These are phyloP conservation scores for Wickerhamiella qilinensis DNA, from an alignment of 805 yeast genomes.

Conservation along the genomic window DNA sequence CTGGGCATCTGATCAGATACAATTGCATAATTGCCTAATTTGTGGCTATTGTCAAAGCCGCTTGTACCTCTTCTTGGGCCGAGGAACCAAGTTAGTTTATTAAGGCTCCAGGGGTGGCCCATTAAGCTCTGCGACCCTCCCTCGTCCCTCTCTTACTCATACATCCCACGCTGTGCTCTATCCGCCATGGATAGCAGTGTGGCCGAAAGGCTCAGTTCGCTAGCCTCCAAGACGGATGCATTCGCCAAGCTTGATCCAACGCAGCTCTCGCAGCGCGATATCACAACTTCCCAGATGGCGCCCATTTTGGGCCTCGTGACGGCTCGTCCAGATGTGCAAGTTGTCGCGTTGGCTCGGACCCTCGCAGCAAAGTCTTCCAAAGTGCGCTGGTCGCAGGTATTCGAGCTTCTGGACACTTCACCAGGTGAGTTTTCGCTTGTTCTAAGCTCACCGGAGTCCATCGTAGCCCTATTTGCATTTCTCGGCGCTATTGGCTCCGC, in stretches of 20 bases:
- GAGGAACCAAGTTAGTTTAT: too few relatives aligned
- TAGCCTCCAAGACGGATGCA: slow-evolving; percentile 9
- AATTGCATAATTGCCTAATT: too few relatives aligned
- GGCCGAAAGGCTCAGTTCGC: slow-evolving; percentile 8
- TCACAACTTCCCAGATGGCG: slow-evolving; percentile 6
- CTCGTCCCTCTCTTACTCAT: background rate
- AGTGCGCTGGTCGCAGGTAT: slow-evolving; percentile 5
- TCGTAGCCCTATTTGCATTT: slow-evolving; percentile 5
- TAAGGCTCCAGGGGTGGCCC: too few relatives aligned
- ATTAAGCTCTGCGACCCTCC: too few relatives aligned
- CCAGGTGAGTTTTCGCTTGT: background rate
- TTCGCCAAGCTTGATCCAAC: slow-evolving; percentile 6
- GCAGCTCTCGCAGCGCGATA: slow-evolving; percentile 6
- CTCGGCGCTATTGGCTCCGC: slow-evolving; percentile 2
- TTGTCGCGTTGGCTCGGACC: slow-evolving; percentile 5
- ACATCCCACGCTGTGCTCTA: background rate
- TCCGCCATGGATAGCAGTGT: slow-evolving; percentile 6
- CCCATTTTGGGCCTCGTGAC: slow-evolving; percentile 6
- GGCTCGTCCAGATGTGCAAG: slow-evolving; percentile 8
- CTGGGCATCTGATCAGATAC: too few relatives aligned
- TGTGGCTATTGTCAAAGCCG: too few relatives aligned
- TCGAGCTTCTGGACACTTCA: background rate
- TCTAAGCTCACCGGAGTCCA: slow-evolving; percentile 3
- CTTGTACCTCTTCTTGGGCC: too few relatives aligned
- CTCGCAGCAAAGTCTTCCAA: slow-evolving; percentile 5